Percentiles rank a stretch among this genome's conserved stretches.
phyloP scores from a whole-genome alignment of 345 rosid species.

The Durio zibethinus region DNA sequence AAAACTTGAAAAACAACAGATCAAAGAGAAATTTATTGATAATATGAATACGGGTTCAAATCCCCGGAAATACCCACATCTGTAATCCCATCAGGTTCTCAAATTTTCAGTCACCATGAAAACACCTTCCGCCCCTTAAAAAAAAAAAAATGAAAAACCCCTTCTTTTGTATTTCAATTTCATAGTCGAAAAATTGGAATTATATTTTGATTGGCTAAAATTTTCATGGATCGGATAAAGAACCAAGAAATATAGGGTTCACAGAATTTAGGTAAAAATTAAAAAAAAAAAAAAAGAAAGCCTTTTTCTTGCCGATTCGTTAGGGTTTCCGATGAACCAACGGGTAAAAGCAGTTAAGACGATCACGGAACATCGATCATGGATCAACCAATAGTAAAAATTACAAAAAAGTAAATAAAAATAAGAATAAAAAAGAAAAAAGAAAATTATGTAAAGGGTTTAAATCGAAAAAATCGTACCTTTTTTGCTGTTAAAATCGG shows the following conservation, averaged over 20 bases:
- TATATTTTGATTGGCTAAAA: neutral
- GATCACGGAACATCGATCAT: neutral
- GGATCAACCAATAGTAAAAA: neutral
- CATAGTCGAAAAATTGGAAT: neutral
- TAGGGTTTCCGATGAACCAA: neutral
- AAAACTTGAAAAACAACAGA: neutral
- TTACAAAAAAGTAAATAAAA: no score
- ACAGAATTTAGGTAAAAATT: neutral
- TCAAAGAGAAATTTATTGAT: neutral
- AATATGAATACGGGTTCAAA: neutral
- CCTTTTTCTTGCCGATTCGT: neutral
- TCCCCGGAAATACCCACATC: neutral
- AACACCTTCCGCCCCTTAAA: neutral
- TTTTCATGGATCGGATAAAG: neutral
- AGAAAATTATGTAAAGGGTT: neutral
- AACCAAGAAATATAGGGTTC: neutral
- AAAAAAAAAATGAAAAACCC: neutral
- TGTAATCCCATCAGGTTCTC: neutral
- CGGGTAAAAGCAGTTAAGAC: neutral
- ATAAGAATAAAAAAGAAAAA: no score
- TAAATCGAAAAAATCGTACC: slow-evolving; percentile 6
- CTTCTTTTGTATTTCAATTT: neutral
- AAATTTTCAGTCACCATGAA: neutral
- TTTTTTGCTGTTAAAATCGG: neutral
- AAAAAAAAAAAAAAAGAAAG: neutral